A percentile compares a stretch with the other conserved stretches of the same genome.
phyloP scores from a whole-genome alignment of 176 grass and related monocot genomes.

The Juncus inflexus region DNA sequence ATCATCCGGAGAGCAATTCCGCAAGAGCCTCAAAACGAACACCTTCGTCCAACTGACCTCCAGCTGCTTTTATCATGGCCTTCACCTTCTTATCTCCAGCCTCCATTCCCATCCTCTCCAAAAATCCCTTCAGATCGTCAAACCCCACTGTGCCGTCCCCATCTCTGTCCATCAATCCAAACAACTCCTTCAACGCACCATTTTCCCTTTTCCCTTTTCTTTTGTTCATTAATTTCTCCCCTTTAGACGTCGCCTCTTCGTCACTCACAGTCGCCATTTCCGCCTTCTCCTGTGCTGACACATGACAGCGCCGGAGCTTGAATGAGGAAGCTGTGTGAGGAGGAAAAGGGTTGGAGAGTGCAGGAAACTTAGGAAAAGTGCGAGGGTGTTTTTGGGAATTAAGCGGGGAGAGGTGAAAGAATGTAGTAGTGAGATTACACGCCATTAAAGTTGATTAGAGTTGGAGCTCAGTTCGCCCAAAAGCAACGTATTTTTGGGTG shows the following conservation, averaged over 20 bases:
- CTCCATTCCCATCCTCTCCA: slow-evolving; percentile 70
- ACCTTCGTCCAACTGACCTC: slow-evolving; percentile 28
- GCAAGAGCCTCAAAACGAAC: slow-evolving; percentile 52
- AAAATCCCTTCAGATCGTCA: slow-evolving; percentile 71
- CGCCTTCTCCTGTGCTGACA: slow-evolving; percentile 6
- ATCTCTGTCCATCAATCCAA: slow-evolving; percentile 79
- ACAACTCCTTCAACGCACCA: slow-evolving; percentile 58
- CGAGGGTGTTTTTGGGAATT: slow-evolving; percentile 28
- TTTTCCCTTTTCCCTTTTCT: background rate
- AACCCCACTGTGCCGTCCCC: slow-evolving; percentile 81
- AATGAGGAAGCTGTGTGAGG: background rate
- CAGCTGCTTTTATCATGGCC: slow-evolving; percentile 52
- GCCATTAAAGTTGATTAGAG: slow-evolving; percentile 35
- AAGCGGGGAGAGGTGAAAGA: slow-evolving; percentile 27
- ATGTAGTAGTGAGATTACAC: slow-evolving; percentile 43
- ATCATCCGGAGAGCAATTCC: slow-evolving; percentile 46
- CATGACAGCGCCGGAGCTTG: slow-evolving; percentile 20
- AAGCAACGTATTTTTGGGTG: no score
- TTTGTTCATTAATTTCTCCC: slow-evolving; percentile 27
- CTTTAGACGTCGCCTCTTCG: slow-evolving; percentile 11
- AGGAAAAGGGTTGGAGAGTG: slow-evolving; percentile 22
- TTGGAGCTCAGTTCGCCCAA: no score
- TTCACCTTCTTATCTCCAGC: slow-evolving; percentile 50
- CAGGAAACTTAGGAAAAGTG: slow-evolving; percentile 28
- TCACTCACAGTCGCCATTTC: slow-evolving; percentile 26